These are phyloP conservation scores for Nakaseomyces glabratus DNA, from an alignment of 1,139 yeast species.

Conservation along the genomic window DNA sequence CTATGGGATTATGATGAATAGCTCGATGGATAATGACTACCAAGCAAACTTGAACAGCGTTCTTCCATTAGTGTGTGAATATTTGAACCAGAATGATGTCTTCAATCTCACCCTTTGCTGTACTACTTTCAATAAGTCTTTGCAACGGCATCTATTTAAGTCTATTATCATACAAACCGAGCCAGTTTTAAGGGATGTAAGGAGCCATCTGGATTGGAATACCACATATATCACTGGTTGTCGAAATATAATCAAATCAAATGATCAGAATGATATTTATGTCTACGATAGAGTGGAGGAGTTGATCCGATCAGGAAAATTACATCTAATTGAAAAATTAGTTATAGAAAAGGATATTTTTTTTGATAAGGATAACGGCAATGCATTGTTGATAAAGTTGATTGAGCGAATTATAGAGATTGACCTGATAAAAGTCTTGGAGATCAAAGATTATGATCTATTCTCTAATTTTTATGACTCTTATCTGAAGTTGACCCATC, in stretches of 20 bases:
- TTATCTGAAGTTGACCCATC: constrained; percentile 11
- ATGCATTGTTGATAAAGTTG: constrained; percentile 14
- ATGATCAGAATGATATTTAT: constrained; percentile 32
- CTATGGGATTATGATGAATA: too few species aligned
- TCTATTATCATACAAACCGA: constrained; percentile 26
- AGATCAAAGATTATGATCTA: constrained; percentile 16
- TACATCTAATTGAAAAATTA: constrained; percentile 13
- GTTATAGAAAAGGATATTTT: constrained; percentile 22
- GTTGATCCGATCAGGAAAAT: constrained; percentile 17
- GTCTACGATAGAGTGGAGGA: constrained; percentile 28
- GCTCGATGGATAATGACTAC: too few species aligned
- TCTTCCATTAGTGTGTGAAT: too few species aligned
- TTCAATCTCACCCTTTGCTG: constrained; percentile 16
- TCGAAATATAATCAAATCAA: constrained; percentile 19
- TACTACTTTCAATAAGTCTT: constrained; percentile 10
- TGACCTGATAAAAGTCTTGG: constrained; percentile 15
- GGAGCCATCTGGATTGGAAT: constrained; percentile 29
- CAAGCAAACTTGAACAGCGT: too few species aligned
- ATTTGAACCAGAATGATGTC: constrained; percentile 29
- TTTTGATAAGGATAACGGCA: constrained; percentile 18
- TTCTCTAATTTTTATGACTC: constrained; percentile 11
- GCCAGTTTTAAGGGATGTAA: constrained; percentile 22
- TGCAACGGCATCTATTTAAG: constrained; percentile 23
- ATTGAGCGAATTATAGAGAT: constrained; percentile 14
- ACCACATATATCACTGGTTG: constrained; percentile 30